phyloP scores from a whole-genome alignment of 2,329 filamentous ascomycete genomes.

The Hypoxylon sp. region DNA sequence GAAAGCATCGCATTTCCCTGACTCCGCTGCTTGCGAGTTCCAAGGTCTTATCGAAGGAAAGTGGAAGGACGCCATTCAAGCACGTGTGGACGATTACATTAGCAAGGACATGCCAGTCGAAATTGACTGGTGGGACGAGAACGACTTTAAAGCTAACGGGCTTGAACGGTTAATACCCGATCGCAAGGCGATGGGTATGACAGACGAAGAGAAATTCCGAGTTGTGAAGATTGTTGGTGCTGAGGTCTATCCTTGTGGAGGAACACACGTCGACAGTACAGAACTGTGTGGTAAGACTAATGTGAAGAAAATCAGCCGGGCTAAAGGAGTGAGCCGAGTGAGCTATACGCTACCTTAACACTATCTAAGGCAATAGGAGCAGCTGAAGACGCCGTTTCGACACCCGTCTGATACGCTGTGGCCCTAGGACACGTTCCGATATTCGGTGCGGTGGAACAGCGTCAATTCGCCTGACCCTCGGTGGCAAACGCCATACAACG shows the following conservation, averaged over 20 bases:
- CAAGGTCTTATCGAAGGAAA: conserved; percentile 75
- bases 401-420: neutral
- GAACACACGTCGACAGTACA: conserved; percentile 77
- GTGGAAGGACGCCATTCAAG: conserved; percentile 74
- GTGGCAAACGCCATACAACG: conserved; percentile 16
- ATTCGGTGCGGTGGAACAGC: conserved; percentile 3
- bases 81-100: conserved; percentile 71
- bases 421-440: conserved; percentile 7
- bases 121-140: conserved; percentile 77
- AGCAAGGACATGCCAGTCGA: conserved; percentile 69
- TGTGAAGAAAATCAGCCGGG: conserved; percentile 77
- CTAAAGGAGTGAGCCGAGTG: conserved; percentile 75
- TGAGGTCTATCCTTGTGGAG: conserved; percentile 81
- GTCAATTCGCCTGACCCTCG: neutral
- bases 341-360: conserved; percentile 57
- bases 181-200: conserved; percentile 56
- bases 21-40: conserved; percentile 77
- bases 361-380: neutral
- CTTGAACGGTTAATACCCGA: conserved; percentile 71
- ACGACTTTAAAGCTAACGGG: conserved; percentile 69
- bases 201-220: conserved; percentile 69
- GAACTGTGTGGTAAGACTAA: conserved; percentile 71
- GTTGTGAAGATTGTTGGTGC: conserved; percentile 78
- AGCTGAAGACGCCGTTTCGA: conserved; percentile 5
- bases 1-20: conserved; percentile 81